Base-by-base conservation (phyloP, 192 early-diverging fungal species). In the Backusella australiensis region DNA sequence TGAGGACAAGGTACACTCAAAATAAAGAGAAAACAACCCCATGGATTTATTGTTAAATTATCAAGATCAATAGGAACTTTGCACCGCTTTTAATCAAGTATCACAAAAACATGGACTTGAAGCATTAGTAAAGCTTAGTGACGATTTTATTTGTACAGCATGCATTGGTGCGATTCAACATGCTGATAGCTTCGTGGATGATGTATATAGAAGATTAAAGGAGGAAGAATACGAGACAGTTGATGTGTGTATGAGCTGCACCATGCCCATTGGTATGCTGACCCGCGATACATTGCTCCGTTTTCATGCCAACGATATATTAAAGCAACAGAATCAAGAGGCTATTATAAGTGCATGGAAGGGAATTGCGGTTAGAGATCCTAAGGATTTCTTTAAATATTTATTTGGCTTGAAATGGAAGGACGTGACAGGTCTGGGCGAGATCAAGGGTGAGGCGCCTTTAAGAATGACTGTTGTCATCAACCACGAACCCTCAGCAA, bases 351-450 rank as follows among this genome's bases (percentile, higher is more conserved):
- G 52, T 42, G 44, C 1, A 19, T 41, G 46, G 66, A 44, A 70
- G 2, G 78, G 75, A 1, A 59, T 59, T 3, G 59, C 53, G 4
- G 72, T 78, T 3, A 66, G 83, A 6, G 89, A 92, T 38, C 85
- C 89, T 59, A 94, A 92, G 59, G 90, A 94, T 66, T 75, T 88
- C 44, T 85, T 92, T 7, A 86, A 83, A 69, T 53, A 77, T 17
- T 26, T 92, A 19, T 69, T 90, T 36, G 74, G 79, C 1, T 76
- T 85, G 71, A 71, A 75, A 0, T 75, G 90, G 9, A 80, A 74
- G 34, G 26, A 52, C 26, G 68, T 39, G 17, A 83, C 80, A 12
- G 80, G 83, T 1, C 65, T 88, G 46, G 69, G 59, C 0, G 76
- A 86, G 56, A 78, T 86, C 59, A 71, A 84, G 41, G 23, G 38